Percentiles rank a stretch among this genome's conserved stretches.
These are phyloP conservation scores for Pedinophyceae sp. DNA, from an alignment of 139 green algal genomes.

Conservation along the genomic window DNA sequence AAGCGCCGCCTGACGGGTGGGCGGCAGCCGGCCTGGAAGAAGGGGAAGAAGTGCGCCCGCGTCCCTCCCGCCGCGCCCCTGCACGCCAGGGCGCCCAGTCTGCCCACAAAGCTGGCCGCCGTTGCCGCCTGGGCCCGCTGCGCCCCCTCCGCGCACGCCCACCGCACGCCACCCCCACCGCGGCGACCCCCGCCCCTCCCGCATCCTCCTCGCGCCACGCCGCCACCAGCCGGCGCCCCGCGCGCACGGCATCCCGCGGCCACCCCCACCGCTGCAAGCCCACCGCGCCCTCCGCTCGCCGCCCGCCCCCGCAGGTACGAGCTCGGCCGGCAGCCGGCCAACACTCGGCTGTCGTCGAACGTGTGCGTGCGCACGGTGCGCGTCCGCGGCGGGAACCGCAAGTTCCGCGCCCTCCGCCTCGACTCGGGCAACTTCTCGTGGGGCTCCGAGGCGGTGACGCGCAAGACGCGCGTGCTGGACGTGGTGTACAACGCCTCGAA, in stretches of 20 bases:
- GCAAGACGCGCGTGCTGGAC: slow-evolving; percentile 91
- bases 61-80: neutral
- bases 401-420: slow-evolving; percentile 94
- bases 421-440: slow-evolving; percentile 95
- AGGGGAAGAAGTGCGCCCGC: slow-evolving; percentile 99
- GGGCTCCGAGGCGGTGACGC: slow-evolving; percentile 69
- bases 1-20: slow-evolving; percentile 90
- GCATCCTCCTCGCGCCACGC: too few species aligned
- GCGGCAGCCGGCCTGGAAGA: slow-evolving; percentile 90
- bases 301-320: slow-evolving; percentile 91
- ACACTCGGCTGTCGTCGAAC: slow-evolving; percentile 89
- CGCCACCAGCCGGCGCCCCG: too few species aligned
- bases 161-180: neutral
- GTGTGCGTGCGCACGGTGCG: slow-evolving; percentile 76
- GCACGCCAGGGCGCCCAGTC: too few species aligned
- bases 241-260: too few species aligned
- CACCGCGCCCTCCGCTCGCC: neutral
- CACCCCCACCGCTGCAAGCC: neutral
- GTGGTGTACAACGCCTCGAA: slow-evolving; percentile 98
- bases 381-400: slow-evolving; percentile 87
- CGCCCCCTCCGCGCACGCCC: neutral
- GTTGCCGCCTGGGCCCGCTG: too few species aligned
- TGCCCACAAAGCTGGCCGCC: too few species aligned
- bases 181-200: too few species aligned
- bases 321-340: slow-evolving; percentile 82